These are phyloP conservation scores for Ceratocystis albifundus DNA, from an alignment of 2,329 filamentous ascomycete genomes.

Conservation along the genomic window DNA sequence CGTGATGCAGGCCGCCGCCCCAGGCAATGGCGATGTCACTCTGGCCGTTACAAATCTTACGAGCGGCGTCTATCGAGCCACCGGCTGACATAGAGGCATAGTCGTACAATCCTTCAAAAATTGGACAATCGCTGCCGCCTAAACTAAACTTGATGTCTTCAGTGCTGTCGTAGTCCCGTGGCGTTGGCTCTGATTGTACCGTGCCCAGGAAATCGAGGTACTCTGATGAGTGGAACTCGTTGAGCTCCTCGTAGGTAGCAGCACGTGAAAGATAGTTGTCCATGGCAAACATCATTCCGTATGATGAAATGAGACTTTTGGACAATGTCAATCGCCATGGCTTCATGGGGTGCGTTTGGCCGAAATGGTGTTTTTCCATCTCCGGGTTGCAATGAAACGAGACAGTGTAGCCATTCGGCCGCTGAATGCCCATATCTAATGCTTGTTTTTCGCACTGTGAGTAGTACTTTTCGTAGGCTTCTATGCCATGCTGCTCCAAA, in stretches of 20 bases:
- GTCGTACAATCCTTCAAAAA: slow-evolving; percentile 91
- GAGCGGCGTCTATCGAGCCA: slow-evolving; percentile 78
- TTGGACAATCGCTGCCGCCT: slow-evolving; percentile 81
- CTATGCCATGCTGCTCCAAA: slow-evolving; percentile 40
- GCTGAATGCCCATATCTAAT: slow-evolving; percentile 56
- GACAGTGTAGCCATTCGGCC: slow-evolving; percentile 76
- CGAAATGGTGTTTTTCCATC: slow-evolving; percentile 95
- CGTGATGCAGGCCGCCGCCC: slow-evolving; percentile 93
- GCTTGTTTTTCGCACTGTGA: slow-evolving; percentile 47
- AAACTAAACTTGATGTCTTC: slow-evolving; percentile 69
- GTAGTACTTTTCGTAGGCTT: slow-evolving; percentile 46
- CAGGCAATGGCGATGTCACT: slow-evolving; percentile 96
- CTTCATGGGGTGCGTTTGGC: slow-evolving; percentile 96
- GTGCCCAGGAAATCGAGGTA: slow-evolving; percentile 81
- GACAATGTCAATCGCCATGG: slow-evolving; percentile 93
- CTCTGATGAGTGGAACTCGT: slow-evolving; percentile 73
- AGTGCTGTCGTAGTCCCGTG: slow-evolving; percentile 53
- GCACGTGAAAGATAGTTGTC: slow-evolving; percentile 77
- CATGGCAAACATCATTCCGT: slow-evolving; percentile 95
- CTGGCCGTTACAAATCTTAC: slow-evolving; percentile 74
- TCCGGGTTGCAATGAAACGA: slow-evolving; percentile 92
- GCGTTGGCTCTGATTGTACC: slow-evolving; percentile 52
- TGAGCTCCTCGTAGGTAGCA: slow-evolving; percentile 78
- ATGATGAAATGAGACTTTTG: slow-evolving; percentile 86
- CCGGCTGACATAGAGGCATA: slow-evolving; percentile 92